Base-by-base conservation (phyloP, 768 basidiomycete species). In the Serendipita indica region DNA sequence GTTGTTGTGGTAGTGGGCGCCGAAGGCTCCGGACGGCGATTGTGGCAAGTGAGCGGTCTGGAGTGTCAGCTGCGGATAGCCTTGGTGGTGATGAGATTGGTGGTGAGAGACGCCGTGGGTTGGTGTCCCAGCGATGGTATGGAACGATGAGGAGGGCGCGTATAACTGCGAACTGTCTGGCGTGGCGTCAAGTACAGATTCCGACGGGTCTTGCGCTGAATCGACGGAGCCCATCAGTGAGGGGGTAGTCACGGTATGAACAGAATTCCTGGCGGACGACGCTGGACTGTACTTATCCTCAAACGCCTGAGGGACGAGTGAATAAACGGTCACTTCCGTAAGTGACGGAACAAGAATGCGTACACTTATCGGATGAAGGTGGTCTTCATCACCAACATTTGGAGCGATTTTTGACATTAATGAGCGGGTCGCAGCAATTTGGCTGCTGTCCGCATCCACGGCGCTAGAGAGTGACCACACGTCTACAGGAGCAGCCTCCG, bases 281-380 rank as follows among this genome's bases (percentile, higher is more conserved):
- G 45, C 45, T n/a, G 45, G 45, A 20, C 45, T 46, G 45, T 46
- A 46, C 25, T 46, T 46, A 46, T 46, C 45, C 22, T 46, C 45
- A 46, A 16, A 46, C 13, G 25, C 45, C 45, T 46, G 25, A n/a
- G 13, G 13, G 12, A 16, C 45, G 12, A 46, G 27, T 46, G 45
- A 39, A 39, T 18, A 39, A 39, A 39, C 13, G 37, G 37, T 13
- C 13, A 18, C 13, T 39, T 39, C 37, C 37, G 37, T 18, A n/a
- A n/a, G n/a, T 39, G 37, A 39, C 37, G 18, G 37, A 39, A n/a
- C 37, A 18, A 18, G 18, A 13, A 39, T 39, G 18, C 37, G 18
- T 39, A 39, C 37, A 39, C 13, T 18, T 13, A 18, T 13, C 18
- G 45, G 45, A 20, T 46, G 45, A 12, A 46, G 45, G 22, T 46